A percentile compares a stretch with the other conserved stretches of the same genome.
Conservation (phyloP, 1,284 basidiomycete species). For the Sporisorium scitamineum region DNA sequence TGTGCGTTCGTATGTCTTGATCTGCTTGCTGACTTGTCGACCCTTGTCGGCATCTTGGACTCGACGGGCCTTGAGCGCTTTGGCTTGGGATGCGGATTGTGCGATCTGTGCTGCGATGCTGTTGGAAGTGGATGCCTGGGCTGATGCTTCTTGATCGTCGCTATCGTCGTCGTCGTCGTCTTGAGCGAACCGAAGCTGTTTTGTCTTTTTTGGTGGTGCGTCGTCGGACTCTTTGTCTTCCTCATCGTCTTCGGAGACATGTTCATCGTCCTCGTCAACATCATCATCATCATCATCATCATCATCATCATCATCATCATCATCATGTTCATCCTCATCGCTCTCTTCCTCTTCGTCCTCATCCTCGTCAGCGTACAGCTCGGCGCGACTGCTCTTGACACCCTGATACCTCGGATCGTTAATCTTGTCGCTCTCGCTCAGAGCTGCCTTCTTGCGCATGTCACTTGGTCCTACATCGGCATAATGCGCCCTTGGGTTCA, state of each 20-base stretch:
- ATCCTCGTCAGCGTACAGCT: constrained; percentile 52
- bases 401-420: constrained; percentile 46
- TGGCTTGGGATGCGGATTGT: constrained; percentile 43
- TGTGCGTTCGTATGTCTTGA: constrained; percentile 57
- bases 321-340: constrained; percentile 17
- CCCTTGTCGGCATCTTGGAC: constrained; percentile 63
- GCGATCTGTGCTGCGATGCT: constrained; percentile 49
- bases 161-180: constrained; percentile 12
- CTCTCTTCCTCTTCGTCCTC: constrained; percentile 25
- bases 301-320: constrained; percentile 14
- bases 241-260: constrained; percentile 13
- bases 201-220: constrained; percentile 14
- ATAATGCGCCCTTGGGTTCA: constrained; percentile 55
- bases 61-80: constrained; percentile 48
- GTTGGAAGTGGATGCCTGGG: constrained; percentile 21
- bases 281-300: constrained; percentile 31
- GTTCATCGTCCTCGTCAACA: constrained; percentile 9
- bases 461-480: constrained; percentile 51
- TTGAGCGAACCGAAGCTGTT: constrained; percentile 32
- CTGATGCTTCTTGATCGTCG: constrained; percentile 5
- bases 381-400: constrained; percentile 50
- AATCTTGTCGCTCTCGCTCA: constrained; percentile 55
- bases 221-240: constrained; percentile 9
- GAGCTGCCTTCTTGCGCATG: constrained; percentile 52
- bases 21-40: constrained; percentile 56